These are phyloP conservation scores for Yarrowia sp. DNA, from an alignment of 805 yeast species.

Conservation along the genomic window DNA sequence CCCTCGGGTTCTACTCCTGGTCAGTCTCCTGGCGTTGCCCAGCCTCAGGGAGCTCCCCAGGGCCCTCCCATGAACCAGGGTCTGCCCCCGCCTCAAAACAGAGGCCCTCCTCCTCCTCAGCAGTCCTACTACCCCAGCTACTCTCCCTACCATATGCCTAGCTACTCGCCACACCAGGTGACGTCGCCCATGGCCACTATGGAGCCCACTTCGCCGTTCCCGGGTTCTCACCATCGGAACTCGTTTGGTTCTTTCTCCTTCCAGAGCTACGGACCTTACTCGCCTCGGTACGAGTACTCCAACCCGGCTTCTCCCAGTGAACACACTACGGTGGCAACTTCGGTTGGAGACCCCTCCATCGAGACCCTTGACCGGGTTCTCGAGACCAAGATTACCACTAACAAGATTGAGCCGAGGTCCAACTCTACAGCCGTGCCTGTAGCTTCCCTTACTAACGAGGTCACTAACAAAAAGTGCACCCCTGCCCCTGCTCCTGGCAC, in stretches of 20 bases:
- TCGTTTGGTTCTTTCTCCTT: slow-evolving; percentile 26
- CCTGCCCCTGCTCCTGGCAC: not conserved
- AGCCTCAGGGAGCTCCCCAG: not conserved
- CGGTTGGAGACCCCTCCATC: slow-evolving; percentile 42
- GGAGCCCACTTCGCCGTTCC: slow-evolving; percentile 32
- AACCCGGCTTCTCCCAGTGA: slow-evolving; percentile 35
- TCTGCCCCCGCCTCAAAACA: not conserved
- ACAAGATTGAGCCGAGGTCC: not conserved
- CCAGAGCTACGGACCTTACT: slow-evolving; percentile 33
- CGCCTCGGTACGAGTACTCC: slow-evolving; percentile 32
- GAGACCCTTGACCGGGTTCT: slow-evolving; percentile 50
- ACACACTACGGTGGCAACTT: slow-evolving; percentile 40
- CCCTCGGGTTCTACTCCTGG: slow-evolving; percentile 4
- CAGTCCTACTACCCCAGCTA: slow-evolving; percentile 42
- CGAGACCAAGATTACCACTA: slow-evolving; percentile 42
- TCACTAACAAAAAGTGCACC: not conserved
- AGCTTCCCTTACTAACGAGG: not conserved
- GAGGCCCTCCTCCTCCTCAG: slow-evolving; percentile 16
- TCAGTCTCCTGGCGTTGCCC: not conserved
- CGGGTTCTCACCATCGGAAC: slow-evolving; percentile 15
- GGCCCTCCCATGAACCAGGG: not conserved
- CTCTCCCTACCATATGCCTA: slow-evolving; percentile 41
- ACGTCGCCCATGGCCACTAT: slow-evolving; percentile 51
- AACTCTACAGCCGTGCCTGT: not conserved
- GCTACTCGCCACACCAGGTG: slow-evolving; percentile 48